Percentiles rank a stretch among this genome's conserved stretches.
phyloP scores from a whole-genome alignment of 805 yeast species.

The Metschnikowia santaceciliae region DNA sequence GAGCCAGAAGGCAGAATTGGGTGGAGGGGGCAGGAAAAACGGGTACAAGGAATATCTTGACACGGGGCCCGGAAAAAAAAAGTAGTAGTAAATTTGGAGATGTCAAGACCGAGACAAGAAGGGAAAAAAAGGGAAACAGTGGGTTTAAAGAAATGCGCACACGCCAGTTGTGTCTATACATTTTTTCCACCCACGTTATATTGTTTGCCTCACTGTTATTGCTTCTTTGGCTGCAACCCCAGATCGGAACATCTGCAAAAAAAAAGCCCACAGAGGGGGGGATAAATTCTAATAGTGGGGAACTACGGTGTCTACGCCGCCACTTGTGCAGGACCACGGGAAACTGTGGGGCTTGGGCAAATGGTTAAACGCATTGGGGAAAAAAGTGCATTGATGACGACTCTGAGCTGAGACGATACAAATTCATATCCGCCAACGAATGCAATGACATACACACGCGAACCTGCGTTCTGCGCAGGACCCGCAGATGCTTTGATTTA shows the following conservation, averaged over 20 bases:
- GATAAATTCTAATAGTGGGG: neutral
- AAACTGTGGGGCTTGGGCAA: neutral
- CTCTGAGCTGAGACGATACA: neutral
- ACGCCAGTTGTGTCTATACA: constrained; percentile 6
- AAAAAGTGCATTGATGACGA: neutral
- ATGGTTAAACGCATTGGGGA: neutral
- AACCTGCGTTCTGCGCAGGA: constrained; percentile 4
- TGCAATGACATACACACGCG: constrained; percentile 3
- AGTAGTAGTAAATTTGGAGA: neutral
- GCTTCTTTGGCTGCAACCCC: constrained; percentile 12
- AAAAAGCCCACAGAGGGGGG: neutral
- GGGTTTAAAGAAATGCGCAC: constrained; percentile 5
- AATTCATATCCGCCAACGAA: constrained; percentile 3
- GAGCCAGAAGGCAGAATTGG: neutral
- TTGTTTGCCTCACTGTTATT: constrained; percentile 3
- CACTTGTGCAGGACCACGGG: no score
- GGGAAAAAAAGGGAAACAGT: neutral
- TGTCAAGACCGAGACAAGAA: constrained; percentile 1
- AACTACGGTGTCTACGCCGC: neutral
- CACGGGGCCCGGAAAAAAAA: neutral
- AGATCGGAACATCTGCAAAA: constrained; percentile 1
- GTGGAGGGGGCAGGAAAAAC: neutral
- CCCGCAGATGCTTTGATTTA: constrained; percentile 4
- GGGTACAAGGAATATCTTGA: neutral
- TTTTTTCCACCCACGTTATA: constrained; percentile 3